phyloP scores from a whole-genome alignment of 371 early-diverging fungal genomes.

The Modicella reniformis region DNA sequence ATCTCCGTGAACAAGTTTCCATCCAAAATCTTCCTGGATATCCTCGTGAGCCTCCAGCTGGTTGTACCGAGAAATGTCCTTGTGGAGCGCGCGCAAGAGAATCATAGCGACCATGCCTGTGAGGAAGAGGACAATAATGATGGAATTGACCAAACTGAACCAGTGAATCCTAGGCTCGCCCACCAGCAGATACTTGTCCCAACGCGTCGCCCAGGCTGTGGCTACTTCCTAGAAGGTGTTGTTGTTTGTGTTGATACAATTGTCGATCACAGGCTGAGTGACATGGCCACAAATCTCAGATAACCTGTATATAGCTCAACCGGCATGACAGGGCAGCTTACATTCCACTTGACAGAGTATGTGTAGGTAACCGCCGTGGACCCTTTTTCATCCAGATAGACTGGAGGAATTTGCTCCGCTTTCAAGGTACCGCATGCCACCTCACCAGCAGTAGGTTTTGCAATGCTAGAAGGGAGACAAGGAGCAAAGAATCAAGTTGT shows the following conservation, averaged over 20 bases:
- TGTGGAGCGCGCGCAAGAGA: constrained; percentile 82
- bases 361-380: constrained; percentile 77
- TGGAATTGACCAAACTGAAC: constrained; percentile 88
- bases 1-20: constrained; percentile 92
- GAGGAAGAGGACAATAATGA: constrained; percentile 88
- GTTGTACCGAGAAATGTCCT: constrained; percentile 90
- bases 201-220: constrained; percentile 92
- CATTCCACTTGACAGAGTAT: constrained; percentile 87
- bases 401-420: constrained; percentile 44
- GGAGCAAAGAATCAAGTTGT: no score
- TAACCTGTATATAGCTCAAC: background rate
- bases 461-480: constrained; percentile 27
- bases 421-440: constrained; percentile 53
- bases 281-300: no score
- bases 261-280: background rate
- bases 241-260: no score
- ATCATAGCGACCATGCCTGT: constrained; percentile 90
- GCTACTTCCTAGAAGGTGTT: constrained; percentile 56
- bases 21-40: constrained; percentile 91
- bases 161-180: constrained; percentile 87
- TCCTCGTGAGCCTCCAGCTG: constrained; percentile 80
- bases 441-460: constrained; percentile 29
- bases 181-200: constrained; percentile 90
- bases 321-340: constrained; percentile 44
- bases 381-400: constrained; percentile 62